Conservation (phyloP, 495 filamentous ascomycete genomes). For the Penicillium chermesinum region DNA sequence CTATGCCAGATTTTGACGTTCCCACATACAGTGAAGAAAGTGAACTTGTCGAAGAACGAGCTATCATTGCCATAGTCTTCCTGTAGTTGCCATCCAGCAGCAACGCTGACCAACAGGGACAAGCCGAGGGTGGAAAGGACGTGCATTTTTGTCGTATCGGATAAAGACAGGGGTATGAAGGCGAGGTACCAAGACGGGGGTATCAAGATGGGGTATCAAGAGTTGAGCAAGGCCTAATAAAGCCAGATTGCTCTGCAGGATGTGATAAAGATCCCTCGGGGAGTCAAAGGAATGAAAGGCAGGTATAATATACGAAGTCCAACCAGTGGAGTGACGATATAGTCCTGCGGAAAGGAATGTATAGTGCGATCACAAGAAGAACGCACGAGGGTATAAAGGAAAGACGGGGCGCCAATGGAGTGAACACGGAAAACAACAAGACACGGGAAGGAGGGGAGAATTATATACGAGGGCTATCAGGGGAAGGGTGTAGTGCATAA, state of each 20-base stretch:
- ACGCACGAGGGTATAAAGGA: constrained; percentile 10
- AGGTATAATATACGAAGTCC: constrained; percentile 10
- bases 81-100: constrained; percentile 43
- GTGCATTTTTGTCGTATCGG: constrained; percentile 36
- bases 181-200: too few relatives aligned
- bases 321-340: constrained; percentile 5
- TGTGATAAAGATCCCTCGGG: constrained; percentile 5
- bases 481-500: constrained; percentile 1
- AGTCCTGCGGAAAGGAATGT: constrained; percentile 12
- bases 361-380: constrained; percentile 6
- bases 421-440: constrained; percentile 1
- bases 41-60: constrained; percentile 55
- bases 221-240: too few relatives aligned
- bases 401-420: constrained; percentile 7
- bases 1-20: neutral
- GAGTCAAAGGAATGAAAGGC: constrained; percentile 2
- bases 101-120: constrained; percentile 33
- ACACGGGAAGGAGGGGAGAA: constrained; percentile 1
- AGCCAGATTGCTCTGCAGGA: constrained; percentile 3
- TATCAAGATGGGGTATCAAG: too few relatives aligned
- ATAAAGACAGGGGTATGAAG: too few relatives aligned
- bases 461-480: constrained; percentile 3
- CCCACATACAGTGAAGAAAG: constrained; percentile 37
- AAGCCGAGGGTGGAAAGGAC: constrained; percentile 33
- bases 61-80: constrained; percentile 39